Conservation (phyloP, 371 early-diverging fungal genomes). For the Mortierella sp. region DNA sequence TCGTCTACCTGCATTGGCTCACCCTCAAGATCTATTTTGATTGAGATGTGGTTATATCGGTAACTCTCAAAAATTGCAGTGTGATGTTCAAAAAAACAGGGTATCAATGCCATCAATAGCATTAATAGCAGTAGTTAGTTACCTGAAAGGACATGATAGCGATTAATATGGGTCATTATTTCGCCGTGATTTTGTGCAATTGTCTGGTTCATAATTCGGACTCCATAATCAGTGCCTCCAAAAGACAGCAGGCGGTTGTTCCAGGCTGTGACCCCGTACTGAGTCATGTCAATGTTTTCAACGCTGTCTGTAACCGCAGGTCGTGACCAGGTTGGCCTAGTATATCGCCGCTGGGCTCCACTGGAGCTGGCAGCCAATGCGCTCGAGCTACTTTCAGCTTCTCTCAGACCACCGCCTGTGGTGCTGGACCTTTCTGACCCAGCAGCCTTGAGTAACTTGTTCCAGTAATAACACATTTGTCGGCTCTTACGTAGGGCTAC, state of each 20-base stretch:
- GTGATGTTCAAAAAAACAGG: too few species aligned
- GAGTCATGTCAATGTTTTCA: neutral
- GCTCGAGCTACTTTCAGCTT: neutral
- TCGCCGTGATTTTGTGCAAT: neutral
- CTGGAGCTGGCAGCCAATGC: too few species aligned
- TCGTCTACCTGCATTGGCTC: too few species aligned
- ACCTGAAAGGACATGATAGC: neutral
- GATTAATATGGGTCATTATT: neutral
- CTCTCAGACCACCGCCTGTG: neutral
- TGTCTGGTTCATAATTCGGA: neutral
- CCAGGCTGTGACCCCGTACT: neutral
- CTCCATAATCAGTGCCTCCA: neutral
- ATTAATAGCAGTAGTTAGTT: neutral
- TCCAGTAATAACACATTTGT: neutral
- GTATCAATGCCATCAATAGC: too few species aligned
- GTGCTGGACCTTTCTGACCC: neutral
- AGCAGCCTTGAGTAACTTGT: neutral
- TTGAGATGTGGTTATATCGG: too few species aligned
- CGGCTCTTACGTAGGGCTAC: neutral
- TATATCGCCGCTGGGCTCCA: neutral
- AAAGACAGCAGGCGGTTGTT: neutral
- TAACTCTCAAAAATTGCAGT: too few species aligned
- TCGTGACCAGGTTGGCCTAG: neutral
- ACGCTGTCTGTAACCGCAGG: neutral
- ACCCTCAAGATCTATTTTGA: too few species aligned